Evolutionary conservation across 768 basidiomycete species (phyloP), one percentile per base, ranked within the genome.

Genomic region (Calocybe gangraenosa): DNA sequence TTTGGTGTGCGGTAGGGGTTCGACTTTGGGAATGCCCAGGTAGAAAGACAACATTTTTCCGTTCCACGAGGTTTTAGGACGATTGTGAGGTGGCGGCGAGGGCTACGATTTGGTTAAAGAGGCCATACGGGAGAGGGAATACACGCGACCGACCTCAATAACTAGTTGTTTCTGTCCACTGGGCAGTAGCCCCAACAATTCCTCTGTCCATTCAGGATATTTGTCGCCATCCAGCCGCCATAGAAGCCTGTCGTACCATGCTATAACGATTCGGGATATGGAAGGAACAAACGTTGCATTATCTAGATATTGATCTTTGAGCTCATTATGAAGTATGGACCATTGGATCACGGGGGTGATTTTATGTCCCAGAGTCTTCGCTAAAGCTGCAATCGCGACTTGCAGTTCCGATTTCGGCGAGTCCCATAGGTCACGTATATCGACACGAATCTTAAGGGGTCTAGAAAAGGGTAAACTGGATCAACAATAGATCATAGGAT

Each of bases 391-490:
- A 10, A 66, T 49, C 11, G 64, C 51, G 9, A 50, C 47, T 13
- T 59, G 57, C 8, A 72, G 48, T 3, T 58, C 55, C 1, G 63
- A 61, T 23, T 64, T 53, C 5, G 60, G 54, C 31, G 50, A 52
- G 28, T 48, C 43, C 50, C 50, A 52, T 20, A 52, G 25, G 40
- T 72, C 70, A 14, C 68, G 65, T 25, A 68, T 60, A 23, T 65
- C 68, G 11, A 62, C 54, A 20, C 68, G 65, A 38, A 70, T 54
- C 45, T 67, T 66, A 40, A 68, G 53, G 18, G 70, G 68, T 23
- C 70, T 71, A 20, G 33, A 22, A 28, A 31, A n/a, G 23, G 20
- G 3, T 11, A 18, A 30, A 15, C 11, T n/a, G 14, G 18, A 13
- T 38, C 45, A 19, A 42, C 13, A 4, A 17, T 33, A 18, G 9